Base-by-base conservation (phyloP, 768 basidiomycete species). In the Suillus hirtellus region DNA sequence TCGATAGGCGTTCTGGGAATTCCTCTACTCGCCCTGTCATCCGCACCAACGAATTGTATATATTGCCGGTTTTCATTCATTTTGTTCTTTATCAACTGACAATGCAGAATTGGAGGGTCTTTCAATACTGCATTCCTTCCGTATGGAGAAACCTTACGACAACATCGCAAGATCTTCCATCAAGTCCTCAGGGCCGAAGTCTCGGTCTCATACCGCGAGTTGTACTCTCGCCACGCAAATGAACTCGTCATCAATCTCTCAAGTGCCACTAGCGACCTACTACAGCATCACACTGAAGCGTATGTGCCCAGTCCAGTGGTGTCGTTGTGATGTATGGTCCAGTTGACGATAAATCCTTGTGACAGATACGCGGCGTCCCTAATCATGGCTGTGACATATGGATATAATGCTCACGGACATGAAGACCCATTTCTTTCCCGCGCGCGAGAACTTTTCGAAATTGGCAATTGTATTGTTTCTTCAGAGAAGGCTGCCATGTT, bases 1-100 rank as follows among this genome's bases (percentile, higher is more conserved):
- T 81, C 15, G 76, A 80, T 27, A 77, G 74, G 60, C 71, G 77
- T 12, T 78, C 79, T n/a, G 68, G 70, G 38, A 75, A 72, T 55
- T 79, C 78, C 64, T 77, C 80, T 15, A 76, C 77, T 65, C 70
- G 80, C 9, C 76, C 76, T 9, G n/a, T 61, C 7, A 11, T 61
- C 8, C 38, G 47, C 37, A 61, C 63, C 17, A 44, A 21, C 11
- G 47, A 35, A 52, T 50, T 43, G 63, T 64, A 61, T 38, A 60
- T 34, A 12, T 37, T 31, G 12, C 3, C 12, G 6, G 3, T 27
- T 38, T 50, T 38, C 14, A 24, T 24, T 24, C 37, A 38, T 4
- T 17, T 9, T 37, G 35, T 54, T 37, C 46, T 40, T 40, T n/a
- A 52, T 37, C 35, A 7, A n/a, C 27, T 61, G 35, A 24, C 7